A percentile compares a stretch with the other conserved stretches of the same genome.
These are phyloP conservation scores for Lantana camara DNA, from an alignment of 257 asterid genomes.

Conservation along the genomic window DNA sequence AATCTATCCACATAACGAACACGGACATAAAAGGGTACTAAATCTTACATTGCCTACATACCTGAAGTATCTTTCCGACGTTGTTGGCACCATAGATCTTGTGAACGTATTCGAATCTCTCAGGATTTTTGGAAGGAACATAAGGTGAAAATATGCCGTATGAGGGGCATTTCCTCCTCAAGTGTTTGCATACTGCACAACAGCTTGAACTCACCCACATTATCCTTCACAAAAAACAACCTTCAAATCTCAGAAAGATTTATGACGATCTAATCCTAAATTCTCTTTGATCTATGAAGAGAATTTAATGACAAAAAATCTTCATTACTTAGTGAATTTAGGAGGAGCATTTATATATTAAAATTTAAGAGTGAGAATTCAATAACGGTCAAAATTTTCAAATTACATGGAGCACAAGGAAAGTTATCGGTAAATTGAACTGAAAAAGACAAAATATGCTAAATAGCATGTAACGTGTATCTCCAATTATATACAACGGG, in stretches of 20 bases:
- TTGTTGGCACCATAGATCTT: conserved; percentile 77
- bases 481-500: no score
- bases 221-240: no score
- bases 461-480: background rate
- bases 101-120: conserved; percentile 60
- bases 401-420: no score
- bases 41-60: background rate
- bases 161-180: conserved; percentile 67
- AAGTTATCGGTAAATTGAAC: conserved; percentile 17
- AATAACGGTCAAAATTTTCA: conserved; percentile 33
- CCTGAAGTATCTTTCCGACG: conserved; percentile 63
- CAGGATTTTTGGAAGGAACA: conserved; percentile 67
- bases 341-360: background rate
- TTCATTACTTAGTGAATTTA: no score
- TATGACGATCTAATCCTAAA: conserved; percentile 20
- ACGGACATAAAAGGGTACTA: no score
- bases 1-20: no score
- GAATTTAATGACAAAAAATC: conserved; percentile 22
- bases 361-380: background rate
- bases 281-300: background rate
- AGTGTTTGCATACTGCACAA: conserved; percentile 80
- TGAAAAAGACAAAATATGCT: background rate
- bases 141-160: conserved; percentile 70
- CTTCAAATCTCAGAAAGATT: background rate
- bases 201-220: conserved; percentile 55